Percentiles rank a stretch among this genome's conserved stretches.
Conservation (phyloP, 805 yeast species). For the Schwanniomyces polymorphus region DNA sequence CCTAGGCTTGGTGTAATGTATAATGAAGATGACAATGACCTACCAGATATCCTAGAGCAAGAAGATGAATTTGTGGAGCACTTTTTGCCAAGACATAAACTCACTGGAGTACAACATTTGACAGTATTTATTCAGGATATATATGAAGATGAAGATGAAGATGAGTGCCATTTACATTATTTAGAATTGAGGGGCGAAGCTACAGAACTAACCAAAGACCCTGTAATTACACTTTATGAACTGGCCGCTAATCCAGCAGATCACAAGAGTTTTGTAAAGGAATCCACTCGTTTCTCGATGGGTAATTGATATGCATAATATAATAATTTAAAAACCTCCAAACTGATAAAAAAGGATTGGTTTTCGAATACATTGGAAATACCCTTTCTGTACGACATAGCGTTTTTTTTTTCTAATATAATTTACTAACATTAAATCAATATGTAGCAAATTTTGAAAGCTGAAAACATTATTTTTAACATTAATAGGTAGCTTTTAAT, state of each 20-base stretch:
- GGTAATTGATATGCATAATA: constrained; percentile 4
- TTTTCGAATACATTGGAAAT: not conserved
- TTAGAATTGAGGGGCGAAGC: constrained; percentile 80
- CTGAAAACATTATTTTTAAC: too few relatives aligned
- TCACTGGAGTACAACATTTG: constrained; percentile 67
- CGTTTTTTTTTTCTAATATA: too few relatives aligned
- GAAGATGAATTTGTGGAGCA: constrained; percentile 75
- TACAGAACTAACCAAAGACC: constrained; percentile 58
- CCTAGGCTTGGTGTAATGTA: constrained; percentile 59
- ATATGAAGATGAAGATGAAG: constrained; percentile 51
- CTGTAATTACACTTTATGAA: constrained; percentile 79
- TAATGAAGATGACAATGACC: constrained; percentile 41
- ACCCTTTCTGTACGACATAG: not conserved
- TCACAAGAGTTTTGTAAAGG: constrained; percentile 47
- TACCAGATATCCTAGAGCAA: constrained; percentile 29
- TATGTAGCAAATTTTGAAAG: too few relatives aligned
- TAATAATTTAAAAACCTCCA: not conserved
- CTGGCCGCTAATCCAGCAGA: constrained; percentile 92
- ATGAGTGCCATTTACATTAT: constrained; percentile 57
- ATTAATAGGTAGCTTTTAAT: too few relatives aligned
- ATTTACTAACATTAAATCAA: too few relatives aligned
- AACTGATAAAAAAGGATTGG: too few relatives aligned
- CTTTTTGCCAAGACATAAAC: constrained; percentile 69
- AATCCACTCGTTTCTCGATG: constrained; percentile 9
- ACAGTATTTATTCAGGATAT: constrained; percentile 69